Percentiles rank a stretch among this genome's conserved stretches.
Conservation (phyloP, 371 early-diverging fungal genomes). For the Circinella umbellata region DNA sequence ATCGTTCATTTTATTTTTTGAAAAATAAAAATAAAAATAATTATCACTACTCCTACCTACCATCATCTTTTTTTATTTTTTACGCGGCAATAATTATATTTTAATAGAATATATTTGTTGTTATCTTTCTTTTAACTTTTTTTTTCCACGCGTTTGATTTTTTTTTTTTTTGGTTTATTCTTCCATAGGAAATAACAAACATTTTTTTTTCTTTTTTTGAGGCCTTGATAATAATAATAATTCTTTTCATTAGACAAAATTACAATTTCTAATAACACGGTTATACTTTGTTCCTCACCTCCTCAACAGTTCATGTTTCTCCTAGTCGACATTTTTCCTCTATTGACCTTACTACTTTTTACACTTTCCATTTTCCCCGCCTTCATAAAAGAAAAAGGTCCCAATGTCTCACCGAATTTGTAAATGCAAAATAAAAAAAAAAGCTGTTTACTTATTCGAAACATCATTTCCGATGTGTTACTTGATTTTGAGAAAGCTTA, state of each 20-base stretch:
- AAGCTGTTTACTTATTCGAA: not conserved
- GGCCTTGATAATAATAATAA: not conserved
- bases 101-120: not conserved
- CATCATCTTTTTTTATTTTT: not conserved
- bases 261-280: too few relatives aligned
- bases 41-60: not conserved
- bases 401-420: not conserved
- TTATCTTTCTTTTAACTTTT: not conserved
- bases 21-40: too few relatives aligned
- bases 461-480: slow-evolving; percentile 4
- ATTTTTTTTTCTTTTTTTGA: not conserved
- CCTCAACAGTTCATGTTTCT: too few relatives aligned
- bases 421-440: not conserved
- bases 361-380: too few relatives aligned
- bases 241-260: not conserved
- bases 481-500: not conserved
- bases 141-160: not conserved
- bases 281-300: too few relatives aligned
- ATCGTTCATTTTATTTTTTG: not conserved
- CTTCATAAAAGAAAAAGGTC: not conserved
- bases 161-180: not conserved
- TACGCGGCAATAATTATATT: not conserved
- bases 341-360: too few relatives aligned
- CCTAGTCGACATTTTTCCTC: too few relatives aligned
- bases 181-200: not conserved